Percentiles rank a stretch among this genome's conserved stretches.
Evolutionary conservation across 2,329 filamentous ascomycete species (phyloP).

Genomic region (Fusarium multiceps): DNA sequence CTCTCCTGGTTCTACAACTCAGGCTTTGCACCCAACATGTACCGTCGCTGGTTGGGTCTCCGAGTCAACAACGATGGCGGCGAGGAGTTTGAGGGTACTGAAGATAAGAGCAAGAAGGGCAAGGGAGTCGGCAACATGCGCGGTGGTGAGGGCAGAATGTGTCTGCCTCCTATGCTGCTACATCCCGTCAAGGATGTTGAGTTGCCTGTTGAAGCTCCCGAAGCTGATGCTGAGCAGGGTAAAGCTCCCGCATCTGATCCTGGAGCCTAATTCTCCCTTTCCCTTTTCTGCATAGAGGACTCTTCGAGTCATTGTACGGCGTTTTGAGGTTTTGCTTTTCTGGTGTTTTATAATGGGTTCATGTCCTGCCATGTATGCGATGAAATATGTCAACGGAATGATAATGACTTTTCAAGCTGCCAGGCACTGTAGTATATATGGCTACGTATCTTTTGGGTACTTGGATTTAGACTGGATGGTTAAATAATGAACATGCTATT

Average conservation of each 20-base stretch:
- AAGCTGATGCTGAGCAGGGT: conserved; percentile 56
- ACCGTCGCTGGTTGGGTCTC: conserved; percentile 86
- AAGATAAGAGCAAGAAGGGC: conserved; percentile 63
- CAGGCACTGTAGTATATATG: conserved; percentile 24
- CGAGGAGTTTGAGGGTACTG: conserved; percentile 76
- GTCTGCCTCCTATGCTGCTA: conserved; percentile 86
- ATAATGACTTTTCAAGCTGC: conserved; percentile 38
- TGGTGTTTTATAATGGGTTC: conserved; percentile 26
- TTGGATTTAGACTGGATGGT: conserved; percentile 22
- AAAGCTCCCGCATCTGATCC: conserved; percentile 59
- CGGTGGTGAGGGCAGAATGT: conserved; percentile 86
- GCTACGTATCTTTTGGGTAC: not conserved
- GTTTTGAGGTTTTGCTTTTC: conserved; percentile 17
- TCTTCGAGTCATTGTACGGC: conserved; percentile 30
- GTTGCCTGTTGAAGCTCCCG: conserved; percentile 69
- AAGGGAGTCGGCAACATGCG: conserved; percentile 64
- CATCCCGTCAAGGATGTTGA: conserved; percentile 88
- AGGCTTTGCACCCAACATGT: conserved; percentile 83
- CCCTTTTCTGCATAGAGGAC: conserved; percentile 11
- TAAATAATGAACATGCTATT: conserved; percentile 18
- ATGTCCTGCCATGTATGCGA: conserved; percentile 34
- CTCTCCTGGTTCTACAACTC: conserved; percentile 94
- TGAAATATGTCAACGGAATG: conserved; percentile 37
- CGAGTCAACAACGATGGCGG: conserved; percentile 82
- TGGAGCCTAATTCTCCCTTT: conserved; percentile 42